Evolutionary conservation across 306 rosid species (phyloP).

Genomic region (Trichosanthes cucumerina): DNA sequence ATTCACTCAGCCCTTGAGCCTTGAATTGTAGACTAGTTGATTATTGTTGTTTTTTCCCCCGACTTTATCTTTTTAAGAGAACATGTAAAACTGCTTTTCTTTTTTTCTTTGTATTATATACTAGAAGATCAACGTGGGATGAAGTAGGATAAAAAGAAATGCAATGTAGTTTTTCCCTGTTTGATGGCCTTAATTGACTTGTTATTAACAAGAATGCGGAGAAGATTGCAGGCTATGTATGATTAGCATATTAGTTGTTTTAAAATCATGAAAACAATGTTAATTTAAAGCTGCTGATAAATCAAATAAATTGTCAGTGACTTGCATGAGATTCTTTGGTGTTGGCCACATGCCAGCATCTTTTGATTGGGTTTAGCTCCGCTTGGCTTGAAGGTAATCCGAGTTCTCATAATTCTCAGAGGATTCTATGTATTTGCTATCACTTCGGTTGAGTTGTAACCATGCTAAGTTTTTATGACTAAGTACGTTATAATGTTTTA

Average conservation of each 20-base stretch:
- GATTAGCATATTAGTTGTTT: background rate
- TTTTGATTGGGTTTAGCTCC: too few relatives aligned
- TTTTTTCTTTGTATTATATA: background rate
- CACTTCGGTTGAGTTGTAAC: too few relatives aligned
- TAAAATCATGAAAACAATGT: background rate
- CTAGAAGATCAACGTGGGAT: background rate
- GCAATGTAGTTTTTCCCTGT: background rate
- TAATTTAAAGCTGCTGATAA: too few relatives aligned
- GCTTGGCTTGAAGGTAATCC: too few relatives aligned
- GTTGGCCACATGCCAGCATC: too few relatives aligned
- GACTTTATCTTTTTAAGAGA: background rate
- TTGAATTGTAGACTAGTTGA: background rate
- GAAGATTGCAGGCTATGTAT: background rate
- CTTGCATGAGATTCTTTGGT: too few relatives aligned
- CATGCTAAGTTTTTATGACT: too few relatives aligned
- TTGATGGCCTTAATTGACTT: background rate
- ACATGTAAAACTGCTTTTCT: background rate
- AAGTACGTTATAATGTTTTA: too few relatives aligned
- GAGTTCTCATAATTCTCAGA: too few relatives aligned
- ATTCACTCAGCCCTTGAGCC: background rate
- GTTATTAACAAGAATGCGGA: background rate
- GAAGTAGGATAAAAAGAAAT: background rate
- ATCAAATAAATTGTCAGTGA: too few relatives aligned
- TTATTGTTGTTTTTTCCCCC: background rate
- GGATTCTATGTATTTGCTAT: too few relatives aligned